Conservation (phyloP, 2,329 filamentous ascomycete species). For the Fusarium chaquense region DNA sequence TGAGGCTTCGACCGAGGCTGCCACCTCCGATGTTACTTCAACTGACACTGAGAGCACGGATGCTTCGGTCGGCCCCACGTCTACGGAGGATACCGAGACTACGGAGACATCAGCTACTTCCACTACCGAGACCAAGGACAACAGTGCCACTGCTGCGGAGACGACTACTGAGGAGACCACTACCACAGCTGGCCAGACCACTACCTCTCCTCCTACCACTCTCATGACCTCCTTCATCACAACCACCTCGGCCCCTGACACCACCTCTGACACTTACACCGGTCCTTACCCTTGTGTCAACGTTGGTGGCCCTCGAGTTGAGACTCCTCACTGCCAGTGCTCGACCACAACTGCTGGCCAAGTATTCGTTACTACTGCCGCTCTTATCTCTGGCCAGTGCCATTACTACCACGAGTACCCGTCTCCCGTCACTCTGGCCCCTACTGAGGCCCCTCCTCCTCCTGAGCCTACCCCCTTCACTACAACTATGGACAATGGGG, state of each 20-base stretch:
- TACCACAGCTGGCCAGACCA: background rate
- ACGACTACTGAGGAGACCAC: background rate
- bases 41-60: background rate
- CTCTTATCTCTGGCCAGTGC: constrained; percentile 23
- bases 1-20: background rate
- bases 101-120: background rate
- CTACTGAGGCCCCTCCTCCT: background rate
- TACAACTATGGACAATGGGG: background rate
- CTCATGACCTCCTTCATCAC: constrained; percentile 22
- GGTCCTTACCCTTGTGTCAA: constrained; percentile 25
- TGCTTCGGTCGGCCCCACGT: no score
- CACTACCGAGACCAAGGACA: background rate
- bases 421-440: background rate
- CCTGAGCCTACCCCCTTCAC: background rate
- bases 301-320: constrained; percentile 26
- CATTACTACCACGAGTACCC: constrained; percentile 30
- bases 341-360: constrained; percentile 25
- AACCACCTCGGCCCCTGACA: constrained; percentile 1
- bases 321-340: constrained; percentile 32
- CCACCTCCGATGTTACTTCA: background rate
- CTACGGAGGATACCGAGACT: background rate
- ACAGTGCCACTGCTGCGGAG: background rate
- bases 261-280: constrained; percentile 4
- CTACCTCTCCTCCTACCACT: constrained; percentile 13
- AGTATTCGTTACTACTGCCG: constrained; percentile 19